Evolutionary conservation across 2,329 filamentous ascomycete genomes (phyloP).

Genomic region (Nemania serpens): DNA sequence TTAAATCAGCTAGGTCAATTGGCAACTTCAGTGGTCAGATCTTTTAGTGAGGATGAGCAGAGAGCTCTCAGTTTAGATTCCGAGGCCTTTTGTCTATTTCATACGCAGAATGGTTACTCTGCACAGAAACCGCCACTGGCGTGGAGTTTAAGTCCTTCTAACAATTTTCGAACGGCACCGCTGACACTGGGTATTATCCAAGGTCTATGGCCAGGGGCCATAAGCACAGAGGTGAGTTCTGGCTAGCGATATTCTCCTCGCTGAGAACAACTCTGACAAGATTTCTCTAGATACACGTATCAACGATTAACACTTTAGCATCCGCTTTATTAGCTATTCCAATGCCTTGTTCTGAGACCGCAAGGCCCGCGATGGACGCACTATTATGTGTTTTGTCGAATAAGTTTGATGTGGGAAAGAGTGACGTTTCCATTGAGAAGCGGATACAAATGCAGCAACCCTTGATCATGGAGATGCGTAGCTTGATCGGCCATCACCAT

Average conservation of each 20-base stretch:
- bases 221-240: constrained; percentile 33
- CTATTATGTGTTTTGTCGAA: constrained; percentile 37
- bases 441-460: constrained; percentile 27
- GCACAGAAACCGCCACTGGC: not conserved
- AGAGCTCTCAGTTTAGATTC: constrained; percentile 30
- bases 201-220: constrained; percentile 36
- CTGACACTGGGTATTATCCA: constrained; percentile 40
- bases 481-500: not conserved
- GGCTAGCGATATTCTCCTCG: too few species aligned
- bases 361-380: constrained; percentile 36
- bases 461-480: constrained; percentile 15
- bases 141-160: constrained; percentile 25
- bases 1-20: constrained; percentile 38
- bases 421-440: not conserved
- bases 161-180: constrained; percentile 37
- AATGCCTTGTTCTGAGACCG: constrained; percentile 27
- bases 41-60: constrained; percentile 36
- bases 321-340: constrained; percentile 18
- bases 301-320: constrained; percentile 29
- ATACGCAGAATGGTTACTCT: constrained; percentile 1
- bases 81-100: constrained; percentile 37
- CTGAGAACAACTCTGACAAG: not conserved
- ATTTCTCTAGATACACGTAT: constrained; percentile 29
- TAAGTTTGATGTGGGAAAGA: constrained; percentile 31
- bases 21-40: constrained; percentile 36